Evolutionary conservation across 225 moss, liverwort and hornwort species (phyloP).

Genomic region (Anthoceros angustus): DNA sequence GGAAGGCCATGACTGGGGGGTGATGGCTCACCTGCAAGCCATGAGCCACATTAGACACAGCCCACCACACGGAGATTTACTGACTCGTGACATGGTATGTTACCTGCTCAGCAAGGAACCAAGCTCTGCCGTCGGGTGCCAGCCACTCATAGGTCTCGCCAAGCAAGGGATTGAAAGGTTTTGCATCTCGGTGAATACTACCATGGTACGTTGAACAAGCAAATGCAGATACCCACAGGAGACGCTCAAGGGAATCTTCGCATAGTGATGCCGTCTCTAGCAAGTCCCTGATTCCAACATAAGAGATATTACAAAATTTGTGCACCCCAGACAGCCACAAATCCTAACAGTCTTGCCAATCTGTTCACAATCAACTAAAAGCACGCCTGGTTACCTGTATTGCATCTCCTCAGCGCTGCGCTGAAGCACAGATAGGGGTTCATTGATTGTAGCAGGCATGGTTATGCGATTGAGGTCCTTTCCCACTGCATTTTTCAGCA

Average conservation of each 20-base stretch:
- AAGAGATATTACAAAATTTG: not conserved
- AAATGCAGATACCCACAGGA: slow-evolving; percentile 64
- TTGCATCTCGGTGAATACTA: slow-evolving; percentile 95
- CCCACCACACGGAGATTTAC: not conserved
- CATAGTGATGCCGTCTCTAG: slow-evolving; percentile 66
- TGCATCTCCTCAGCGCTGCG: slow-evolving; percentile 98
- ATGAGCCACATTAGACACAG: not conserved
- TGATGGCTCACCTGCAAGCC: slow-evolving; percentile 82
- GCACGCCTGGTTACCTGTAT: slow-evolving; percentile 31
- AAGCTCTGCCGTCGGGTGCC: slow-evolving; percentile 46
- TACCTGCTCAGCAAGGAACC: slow-evolving; percentile 97
- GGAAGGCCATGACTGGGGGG: slow-evolving; percentile 90
- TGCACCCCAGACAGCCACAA: not conserved
- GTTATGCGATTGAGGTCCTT: slow-evolving; percentile 97
- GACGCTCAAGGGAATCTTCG: slow-evolving; percentile 50
- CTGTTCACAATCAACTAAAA: not conserved
- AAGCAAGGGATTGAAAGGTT: slow-evolving; percentile 94
- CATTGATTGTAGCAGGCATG: slow-evolving; percentile 98
- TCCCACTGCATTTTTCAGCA: slow-evolving; percentile 93
- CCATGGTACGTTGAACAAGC: slow-evolving; percentile 87
- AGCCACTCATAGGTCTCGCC: slow-evolving; percentile 92
- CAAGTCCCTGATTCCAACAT: slow-evolving; percentile 33
- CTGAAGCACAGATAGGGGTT: slow-evolving; percentile 90
- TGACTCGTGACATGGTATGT: not conserved
- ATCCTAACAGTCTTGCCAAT: not conserved